These are phyloP conservation scores for Boletus patriciae DNA, from an alignment of 768 basidiomycete species.

Conservation along the genomic window DNA sequence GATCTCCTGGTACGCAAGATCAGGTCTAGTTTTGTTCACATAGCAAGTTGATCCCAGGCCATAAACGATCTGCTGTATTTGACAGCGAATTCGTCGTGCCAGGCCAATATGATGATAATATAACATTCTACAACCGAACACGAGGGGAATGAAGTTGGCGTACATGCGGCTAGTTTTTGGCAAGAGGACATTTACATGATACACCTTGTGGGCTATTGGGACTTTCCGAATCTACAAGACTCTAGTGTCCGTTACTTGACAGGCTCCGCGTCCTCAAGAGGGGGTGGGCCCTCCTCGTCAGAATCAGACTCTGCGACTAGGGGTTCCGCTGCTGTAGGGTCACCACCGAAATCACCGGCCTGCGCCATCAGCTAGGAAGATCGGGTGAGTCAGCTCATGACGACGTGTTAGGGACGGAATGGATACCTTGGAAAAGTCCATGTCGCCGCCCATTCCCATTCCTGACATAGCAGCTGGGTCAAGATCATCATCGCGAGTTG, in stretches of 20 bases:
- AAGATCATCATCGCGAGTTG: constrained; percentile 39
- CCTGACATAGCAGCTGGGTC: constrained; percentile 38
- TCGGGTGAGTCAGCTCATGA: constrained; percentile 6
- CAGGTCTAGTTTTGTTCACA: too few relatives aligned
- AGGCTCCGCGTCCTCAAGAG: constrained; percentile 68
- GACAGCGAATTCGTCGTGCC: background rate
- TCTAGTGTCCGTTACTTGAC: constrained; percentile 1
- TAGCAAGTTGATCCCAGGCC: too few relatives aligned
- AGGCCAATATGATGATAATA: too few relatives aligned
- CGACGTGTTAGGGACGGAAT: constrained; percentile 3
- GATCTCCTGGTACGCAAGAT: background rate
- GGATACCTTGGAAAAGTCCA: constrained; percentile 66
- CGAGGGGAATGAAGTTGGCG: background rate
- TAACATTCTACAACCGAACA: background rate
- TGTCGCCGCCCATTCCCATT: constrained; percentile 43
- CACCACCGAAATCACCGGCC: constrained; percentile 30
- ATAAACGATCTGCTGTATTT: too few relatives aligned
- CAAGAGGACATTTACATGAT: constrained; percentile 18
- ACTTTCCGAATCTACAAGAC: background rate
- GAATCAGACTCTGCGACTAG: constrained; percentile 36
- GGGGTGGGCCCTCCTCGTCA: constrained; percentile 70
- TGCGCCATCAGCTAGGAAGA: constrained; percentile 42
- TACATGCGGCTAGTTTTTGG: constrained; percentile 2
- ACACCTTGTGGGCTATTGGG: constrained; percentile 1
- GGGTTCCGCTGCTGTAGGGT: background rate